Percentiles rank a stretch among this genome's conserved stretches.
Conservation (phyloP, 768 basidiomycete species). For the Auriscalpium microsporum region DNA sequence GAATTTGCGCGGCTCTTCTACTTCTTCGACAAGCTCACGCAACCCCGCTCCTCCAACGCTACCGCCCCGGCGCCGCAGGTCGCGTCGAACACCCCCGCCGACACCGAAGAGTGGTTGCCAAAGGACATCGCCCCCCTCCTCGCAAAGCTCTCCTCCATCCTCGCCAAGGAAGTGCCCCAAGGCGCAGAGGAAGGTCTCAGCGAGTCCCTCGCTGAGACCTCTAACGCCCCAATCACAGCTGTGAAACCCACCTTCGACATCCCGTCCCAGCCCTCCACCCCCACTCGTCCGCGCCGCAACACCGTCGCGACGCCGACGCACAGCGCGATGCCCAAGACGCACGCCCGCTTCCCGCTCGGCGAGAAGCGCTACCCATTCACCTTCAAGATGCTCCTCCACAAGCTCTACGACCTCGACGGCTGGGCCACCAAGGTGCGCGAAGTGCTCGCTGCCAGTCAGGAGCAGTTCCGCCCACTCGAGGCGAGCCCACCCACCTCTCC, state of each 20-base stretch:
- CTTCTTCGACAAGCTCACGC: constrained; percentile 15
- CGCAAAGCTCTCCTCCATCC: constrained; percentile 8
- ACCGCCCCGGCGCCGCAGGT: neutral
- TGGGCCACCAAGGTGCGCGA: constrained; percentile 14
- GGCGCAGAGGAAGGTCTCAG: neutral
- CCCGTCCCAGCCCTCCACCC: neutral
- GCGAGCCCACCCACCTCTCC: neutral
- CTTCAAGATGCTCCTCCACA: constrained; percentile 15
- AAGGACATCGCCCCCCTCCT: constrained; percentile 15
- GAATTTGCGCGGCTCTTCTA: constrained; percentile 15
- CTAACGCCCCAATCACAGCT: constrained; percentile 7
- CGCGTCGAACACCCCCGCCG: neutral
- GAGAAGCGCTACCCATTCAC: constrained; percentile 15
- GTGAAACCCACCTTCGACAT: neutral
- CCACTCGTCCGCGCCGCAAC: constrained; percentile 10
- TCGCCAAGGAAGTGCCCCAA: constrained; percentile 5
- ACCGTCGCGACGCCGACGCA: constrained; percentile 2
- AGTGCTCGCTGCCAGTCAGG: constrained; percentile 14
- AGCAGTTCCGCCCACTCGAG: constrained; percentile 10
- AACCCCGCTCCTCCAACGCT: constrained; percentile 4
- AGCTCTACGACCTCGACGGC: constrained; percentile 15
- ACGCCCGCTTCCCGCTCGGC: constrained; percentile 7
- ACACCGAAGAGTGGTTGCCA: constrained; percentile 6
- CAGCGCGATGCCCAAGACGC: neutral
- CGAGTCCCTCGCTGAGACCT: constrained; percentile 1